Conservation (phyloP, 768 basidiomycete genomes). For the Leccinum uliginosum region DNA sequence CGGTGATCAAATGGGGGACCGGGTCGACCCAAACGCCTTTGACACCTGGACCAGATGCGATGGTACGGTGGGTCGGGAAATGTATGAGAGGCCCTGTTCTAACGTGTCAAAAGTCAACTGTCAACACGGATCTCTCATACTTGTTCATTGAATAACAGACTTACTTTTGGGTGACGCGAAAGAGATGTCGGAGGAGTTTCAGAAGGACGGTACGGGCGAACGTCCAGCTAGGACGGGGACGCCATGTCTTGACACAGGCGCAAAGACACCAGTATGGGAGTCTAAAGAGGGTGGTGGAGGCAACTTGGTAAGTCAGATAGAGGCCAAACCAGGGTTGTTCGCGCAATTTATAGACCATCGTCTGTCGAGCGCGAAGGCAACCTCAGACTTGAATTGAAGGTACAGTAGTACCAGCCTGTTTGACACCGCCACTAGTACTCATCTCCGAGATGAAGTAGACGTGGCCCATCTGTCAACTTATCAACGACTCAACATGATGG, state of each 20-base stretch:
- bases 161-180: slow-evolving; percentile 17
- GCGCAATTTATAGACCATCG: slow-evolving; percentile 6
- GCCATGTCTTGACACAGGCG: slow-evolving; percentile 18
- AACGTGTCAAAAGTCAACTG: background rate
- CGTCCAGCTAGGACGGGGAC: slow-evolving; percentile 23
- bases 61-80: slow-evolving; percentile 20
- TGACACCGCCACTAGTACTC: background rate
- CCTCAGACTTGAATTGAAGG: too few species aligned
- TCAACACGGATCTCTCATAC: background rate
- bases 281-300: slow-evolving; percentile 19
- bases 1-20: slow-evolving; percentile 30
- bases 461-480: too few species aligned
- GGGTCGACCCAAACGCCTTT: slow-evolving; percentile 35
- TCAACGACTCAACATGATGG: too few species aligned
- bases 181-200: slow-evolving; percentile 17
- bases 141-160: slow-evolving; percentile 1
- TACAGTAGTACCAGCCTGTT: background rate
- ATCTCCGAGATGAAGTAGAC: too few species aligned
- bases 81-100: slow-evolving; percentile 19
- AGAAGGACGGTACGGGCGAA: slow-evolving; percentile 20
- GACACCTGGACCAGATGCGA: slow-evolving; percentile 18
- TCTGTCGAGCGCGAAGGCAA: too few species aligned
- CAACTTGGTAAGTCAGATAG: slow-evolving; percentile 18
- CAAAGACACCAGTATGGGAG: slow-evolving; percentile 24
- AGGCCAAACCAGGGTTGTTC: slow-evolving; percentile 15